Conservation (phyloP, 805 yeast species). For the Wickerhamomyces queroliae region DNA sequence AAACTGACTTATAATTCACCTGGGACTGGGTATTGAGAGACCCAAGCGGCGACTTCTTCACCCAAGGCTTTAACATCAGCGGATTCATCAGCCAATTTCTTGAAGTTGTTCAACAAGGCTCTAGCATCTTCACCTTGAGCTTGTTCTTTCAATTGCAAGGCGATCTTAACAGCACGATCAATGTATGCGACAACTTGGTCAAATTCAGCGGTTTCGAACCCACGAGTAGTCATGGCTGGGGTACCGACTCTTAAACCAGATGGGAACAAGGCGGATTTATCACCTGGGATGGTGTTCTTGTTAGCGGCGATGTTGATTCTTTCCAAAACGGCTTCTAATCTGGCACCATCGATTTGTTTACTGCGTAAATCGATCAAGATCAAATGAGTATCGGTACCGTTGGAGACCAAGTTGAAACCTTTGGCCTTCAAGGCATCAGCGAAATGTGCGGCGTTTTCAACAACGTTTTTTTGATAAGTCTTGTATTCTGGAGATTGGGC, state of each 20-base stretch:
- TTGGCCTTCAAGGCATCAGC: constrained; percentile 58
- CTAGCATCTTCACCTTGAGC: constrained; percentile 55
- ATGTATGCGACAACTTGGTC: constrained; percentile 74
- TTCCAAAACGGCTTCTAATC: constrained; percentile 87
- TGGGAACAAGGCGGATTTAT: constrained; percentile 91
- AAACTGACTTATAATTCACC: constrained; percentile 43
- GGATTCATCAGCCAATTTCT: constrained; percentile 59
- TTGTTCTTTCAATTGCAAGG: constrained; percentile 52
- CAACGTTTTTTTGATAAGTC: constrained; percentile 77
- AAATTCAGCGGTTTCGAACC: constrained; percentile 75
- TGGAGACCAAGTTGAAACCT: constrained; percentile 77
- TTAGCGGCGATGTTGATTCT: constrained; percentile 89
- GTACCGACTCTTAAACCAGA: constrained; percentile 96
- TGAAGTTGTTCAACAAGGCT: constrained; percentile 62
- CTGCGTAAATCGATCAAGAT: constrained; percentile 78
- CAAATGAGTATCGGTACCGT: constrained; percentile 94
- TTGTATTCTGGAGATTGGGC: constrained; percentile 84
- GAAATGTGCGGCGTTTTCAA: constrained; percentile 74
- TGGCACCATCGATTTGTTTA: constrained; percentile 85
- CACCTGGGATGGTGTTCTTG: constrained; percentile 96
- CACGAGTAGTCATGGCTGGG: constrained; percentile 98
- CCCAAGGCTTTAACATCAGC: constrained; percentile 55
- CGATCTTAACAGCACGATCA: constrained; percentile 68
- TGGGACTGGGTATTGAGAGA: constrained; percentile 77
- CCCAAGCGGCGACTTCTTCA: constrained; percentile 69